Evolutionary conservation across 768 basidiomycete genomes (phyloP).

Genomic region (Pisolithus marmoratus): DNA sequence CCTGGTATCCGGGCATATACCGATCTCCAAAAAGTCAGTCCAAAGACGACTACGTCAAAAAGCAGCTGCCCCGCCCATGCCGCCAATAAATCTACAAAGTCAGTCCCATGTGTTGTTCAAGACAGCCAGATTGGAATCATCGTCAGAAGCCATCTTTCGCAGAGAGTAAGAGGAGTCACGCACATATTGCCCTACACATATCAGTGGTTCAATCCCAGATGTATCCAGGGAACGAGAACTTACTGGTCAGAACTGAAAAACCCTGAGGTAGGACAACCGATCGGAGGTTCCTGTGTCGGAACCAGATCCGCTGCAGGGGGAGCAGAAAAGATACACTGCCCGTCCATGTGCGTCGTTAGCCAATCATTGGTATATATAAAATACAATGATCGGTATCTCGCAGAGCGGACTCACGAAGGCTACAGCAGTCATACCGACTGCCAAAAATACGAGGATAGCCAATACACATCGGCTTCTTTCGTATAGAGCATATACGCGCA

Average conservation of each 20-base stretch:
- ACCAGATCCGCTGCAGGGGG: neutral
- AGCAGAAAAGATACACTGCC: neutral
- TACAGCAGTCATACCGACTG: neutral
- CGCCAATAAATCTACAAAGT: neutral
- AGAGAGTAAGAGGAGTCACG: neutral
- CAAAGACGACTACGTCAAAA: too few species aligned
- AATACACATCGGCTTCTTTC: neutral
- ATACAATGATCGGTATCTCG: neutral
- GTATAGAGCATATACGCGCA: neutral
- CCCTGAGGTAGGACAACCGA: neutral
- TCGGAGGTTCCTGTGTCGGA: neutral
- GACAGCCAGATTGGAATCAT: too few species aligned
- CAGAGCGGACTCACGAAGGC: neutral
- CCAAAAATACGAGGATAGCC: neutral
- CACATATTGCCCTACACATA: neutral
- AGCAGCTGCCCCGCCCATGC: conserved; percentile 5
- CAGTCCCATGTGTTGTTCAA: too few species aligned
- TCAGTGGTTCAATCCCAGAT: neutral
- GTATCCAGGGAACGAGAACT: neutral
- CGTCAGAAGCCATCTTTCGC: too few species aligned
- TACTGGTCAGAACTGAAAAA: neutral
- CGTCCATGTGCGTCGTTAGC: neutral
- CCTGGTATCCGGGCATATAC: neutral
- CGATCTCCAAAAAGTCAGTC: too few species aligned
- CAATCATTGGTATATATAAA: too few species aligned